These are phyloP conservation scores for Hemisphaericaspora nanyangensis DNA, from an alignment of 805 yeast genomes.

Conservation along the genomic window DNA sequence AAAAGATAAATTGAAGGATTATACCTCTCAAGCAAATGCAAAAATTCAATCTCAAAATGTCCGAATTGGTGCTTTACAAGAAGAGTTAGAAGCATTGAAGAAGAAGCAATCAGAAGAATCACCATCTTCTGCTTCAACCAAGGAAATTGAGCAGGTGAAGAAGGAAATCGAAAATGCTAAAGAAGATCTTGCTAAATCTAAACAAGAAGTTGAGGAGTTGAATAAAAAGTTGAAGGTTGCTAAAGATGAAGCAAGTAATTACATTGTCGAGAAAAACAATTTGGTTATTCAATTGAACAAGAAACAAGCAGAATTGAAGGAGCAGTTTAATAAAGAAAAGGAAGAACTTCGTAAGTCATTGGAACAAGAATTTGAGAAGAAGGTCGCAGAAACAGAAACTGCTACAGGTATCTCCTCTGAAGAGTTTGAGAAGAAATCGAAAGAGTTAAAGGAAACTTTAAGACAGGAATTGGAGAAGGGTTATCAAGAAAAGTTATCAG, in stretches of 20 bases:
- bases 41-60: slow-evolving; percentile 20
- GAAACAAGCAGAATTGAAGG: slow-evolving; percentile 12
- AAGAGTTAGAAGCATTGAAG: slow-evolving; percentile 13
- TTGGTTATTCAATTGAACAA: slow-evolving; percentile 8
- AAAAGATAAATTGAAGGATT: slow-evolving; percentile 14
- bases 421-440: slow-evolving; percentile 20
- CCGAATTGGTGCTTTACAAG: slow-evolving; percentile 22
- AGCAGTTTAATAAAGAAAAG: slow-evolving; percentile 16
- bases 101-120: not conserved
- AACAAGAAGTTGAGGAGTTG: slow-evolving; percentile 19
- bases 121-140: not conserved
- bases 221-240: slow-evolving; percentile 11
- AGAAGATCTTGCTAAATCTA: slow-evolving; percentile 18
- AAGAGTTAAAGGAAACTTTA: slow-evolving; percentile 14
- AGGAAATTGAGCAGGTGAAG: not conserved
- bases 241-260: slow-evolving; percentile 13
- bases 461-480: slow-evolving; percentile 36
- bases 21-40: slow-evolving; percentile 19
- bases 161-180: slow-evolving; percentile 10
- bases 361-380: slow-evolving; percentile 18
- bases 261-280: slow-evolving; percentile 6
- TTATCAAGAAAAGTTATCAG: slow-evolving; percentile 20
- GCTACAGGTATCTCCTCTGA: slow-evolving; percentile 13
- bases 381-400: slow-evolving; percentile 27
- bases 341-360: slow-evolving; percentile 3